Conservation (phyloP, 2,329 filamentous ascomycete species). For the Diaporthe nobilis region DNA sequence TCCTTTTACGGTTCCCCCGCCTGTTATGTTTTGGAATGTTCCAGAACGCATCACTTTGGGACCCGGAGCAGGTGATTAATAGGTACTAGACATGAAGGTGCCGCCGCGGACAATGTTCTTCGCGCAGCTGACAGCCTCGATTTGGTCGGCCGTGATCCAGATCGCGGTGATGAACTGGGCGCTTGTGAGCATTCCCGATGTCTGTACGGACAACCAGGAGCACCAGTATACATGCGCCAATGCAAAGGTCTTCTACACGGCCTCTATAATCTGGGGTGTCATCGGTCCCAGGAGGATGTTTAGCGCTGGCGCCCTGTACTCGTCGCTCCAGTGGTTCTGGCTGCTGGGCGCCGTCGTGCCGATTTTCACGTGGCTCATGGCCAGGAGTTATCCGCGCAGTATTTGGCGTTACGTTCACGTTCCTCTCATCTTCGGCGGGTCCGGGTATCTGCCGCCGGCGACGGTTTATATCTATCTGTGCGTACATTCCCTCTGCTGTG, state of each 20-base stretch:
- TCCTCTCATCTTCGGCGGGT: slow-evolving; percentile 78
- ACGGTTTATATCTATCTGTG: slow-evolving; percentile 77
- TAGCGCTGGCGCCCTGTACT: slow-evolving; percentile 73
- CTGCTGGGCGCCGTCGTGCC: slow-evolving; percentile 75
- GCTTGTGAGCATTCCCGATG: slow-evolving; percentile 70
- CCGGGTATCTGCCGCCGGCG: slow-evolving; percentile 75
- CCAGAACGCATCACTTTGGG: too few species aligned
- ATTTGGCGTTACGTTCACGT: slow-evolving; percentile 76
- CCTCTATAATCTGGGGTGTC: slow-evolving; percentile 80
- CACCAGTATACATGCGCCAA: slow-evolving; percentile 71
- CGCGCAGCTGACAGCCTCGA: slow-evolving; percentile 70
- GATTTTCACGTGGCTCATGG: slow-evolving; percentile 73
- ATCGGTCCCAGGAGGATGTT: slow-evolving; percentile 82
- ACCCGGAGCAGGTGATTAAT: too few species aligned
- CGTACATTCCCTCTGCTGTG: background rate
- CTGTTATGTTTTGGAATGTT: too few species aligned
- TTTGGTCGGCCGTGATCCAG: slow-evolving; percentile 75
- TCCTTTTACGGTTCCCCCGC: too few species aligned
- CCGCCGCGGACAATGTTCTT: slow-evolving; percentile 74
- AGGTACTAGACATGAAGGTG: slow-evolving; percentile 67
- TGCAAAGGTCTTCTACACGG: slow-evolving; percentile 74
- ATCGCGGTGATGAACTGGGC: slow-evolving; percentile 78
- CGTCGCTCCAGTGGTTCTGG: slow-evolving; percentile 78
- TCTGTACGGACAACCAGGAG: slow-evolving; percentile 70
- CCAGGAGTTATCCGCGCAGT: slow-evolving; percentile 72